Evolutionary conservation across 2,329 filamentous ascomycete species (phyloP).

Genomic region (Trichoderma sp.): DNA sequence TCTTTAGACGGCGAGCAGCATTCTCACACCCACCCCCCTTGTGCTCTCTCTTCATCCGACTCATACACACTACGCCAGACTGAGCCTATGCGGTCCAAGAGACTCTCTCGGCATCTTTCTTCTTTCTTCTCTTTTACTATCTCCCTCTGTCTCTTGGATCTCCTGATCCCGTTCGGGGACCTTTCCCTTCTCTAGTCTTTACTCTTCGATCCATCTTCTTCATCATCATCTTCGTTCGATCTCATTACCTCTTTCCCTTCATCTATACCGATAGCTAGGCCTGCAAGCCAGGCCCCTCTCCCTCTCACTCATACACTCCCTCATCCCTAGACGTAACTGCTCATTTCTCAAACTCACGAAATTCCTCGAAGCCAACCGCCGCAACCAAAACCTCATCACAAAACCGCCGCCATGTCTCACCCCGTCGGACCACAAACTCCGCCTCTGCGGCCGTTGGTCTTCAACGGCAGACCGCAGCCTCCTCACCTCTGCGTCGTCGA

Average conservation of each 20-base stretch:
- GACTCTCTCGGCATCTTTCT: not conserved
- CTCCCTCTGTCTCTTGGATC: not conserved
- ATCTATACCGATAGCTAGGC: conserved; percentile 5
- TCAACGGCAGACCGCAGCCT: not conserved
- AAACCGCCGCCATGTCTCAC: conserved; percentile 6
- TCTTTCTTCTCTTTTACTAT: too few species aligned
- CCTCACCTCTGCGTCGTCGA: conserved; percentile 16
- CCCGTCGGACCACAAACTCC: conserved; percentile 12
- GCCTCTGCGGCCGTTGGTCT: conserved; percentile 9
- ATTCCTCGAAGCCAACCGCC: not conserved
- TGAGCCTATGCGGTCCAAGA: conserved; percentile 13
- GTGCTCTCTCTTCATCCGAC: conserved; percentile 8
- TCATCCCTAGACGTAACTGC: not conserved
- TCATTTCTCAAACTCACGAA: not conserved
- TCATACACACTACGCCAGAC: conserved; percentile 2
- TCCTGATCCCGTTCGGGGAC: not conserved
- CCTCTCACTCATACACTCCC: not conserved
- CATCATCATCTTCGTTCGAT: not conserved
- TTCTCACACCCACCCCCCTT: not conserved
- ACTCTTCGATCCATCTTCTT: not conserved
- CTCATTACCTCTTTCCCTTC: not conserved
- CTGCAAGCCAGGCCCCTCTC: conserved; percentile 1
- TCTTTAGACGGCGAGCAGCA: not conserved
- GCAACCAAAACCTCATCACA: not conserved
- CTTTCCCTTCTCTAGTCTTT: not conserved